Percentiles rank a stretch among this genome's conserved stretches.
phyloP scores from a whole-genome alignment of 2,329 filamentous ascomycete genomes.

The Blumeriella jaapii region DNA sequence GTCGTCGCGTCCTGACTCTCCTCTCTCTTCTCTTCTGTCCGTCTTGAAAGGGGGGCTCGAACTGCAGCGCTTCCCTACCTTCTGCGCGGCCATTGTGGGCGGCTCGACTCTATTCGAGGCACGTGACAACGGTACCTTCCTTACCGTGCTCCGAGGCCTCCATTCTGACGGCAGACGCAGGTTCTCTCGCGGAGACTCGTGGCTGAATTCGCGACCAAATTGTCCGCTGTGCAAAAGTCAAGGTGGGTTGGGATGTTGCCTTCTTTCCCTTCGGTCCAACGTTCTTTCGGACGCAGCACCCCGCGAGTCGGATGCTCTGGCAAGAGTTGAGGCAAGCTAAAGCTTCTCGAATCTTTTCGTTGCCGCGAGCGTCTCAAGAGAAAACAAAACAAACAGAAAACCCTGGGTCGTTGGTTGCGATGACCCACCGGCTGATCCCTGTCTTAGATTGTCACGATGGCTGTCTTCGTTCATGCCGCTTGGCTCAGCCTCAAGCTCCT shows the following conservation, averaged over 20 bases:
- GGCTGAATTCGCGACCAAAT: too few species aligned
- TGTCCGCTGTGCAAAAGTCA: too few species aligned
- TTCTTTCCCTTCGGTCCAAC: too few species aligned
- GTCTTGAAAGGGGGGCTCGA: constrained; percentile 42
- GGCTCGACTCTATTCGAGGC: constrained; percentile 51
- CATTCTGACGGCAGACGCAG: neutral
- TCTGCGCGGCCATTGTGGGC: constrained; percentile 49
- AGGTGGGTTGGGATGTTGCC: too few species aligned
- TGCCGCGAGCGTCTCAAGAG: too few species aligned
- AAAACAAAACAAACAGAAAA: too few species aligned
- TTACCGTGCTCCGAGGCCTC: too few species aligned
- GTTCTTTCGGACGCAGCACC: too few species aligned
- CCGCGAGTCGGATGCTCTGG: too few species aligned
- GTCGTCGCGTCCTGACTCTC: constrained; percentile 23
- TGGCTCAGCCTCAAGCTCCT: constrained; percentile 46
- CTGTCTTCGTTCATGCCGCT: constrained; percentile 45
- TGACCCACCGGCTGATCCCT: neutral
- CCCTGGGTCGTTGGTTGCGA: too few species aligned
- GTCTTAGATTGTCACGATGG: constrained; percentile 41
- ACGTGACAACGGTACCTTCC: constrained; percentile 17
- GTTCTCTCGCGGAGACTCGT: neutral
- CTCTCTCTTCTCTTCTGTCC: constrained; percentile 27
- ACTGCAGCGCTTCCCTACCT: constrained; percentile 46
- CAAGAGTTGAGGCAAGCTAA: too few species aligned
- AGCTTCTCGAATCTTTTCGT: too few species aligned